phyloP scores from a whole-genome alignment of 306 rosid genomes.

The Astragalus glycyphyllos region DNA sequence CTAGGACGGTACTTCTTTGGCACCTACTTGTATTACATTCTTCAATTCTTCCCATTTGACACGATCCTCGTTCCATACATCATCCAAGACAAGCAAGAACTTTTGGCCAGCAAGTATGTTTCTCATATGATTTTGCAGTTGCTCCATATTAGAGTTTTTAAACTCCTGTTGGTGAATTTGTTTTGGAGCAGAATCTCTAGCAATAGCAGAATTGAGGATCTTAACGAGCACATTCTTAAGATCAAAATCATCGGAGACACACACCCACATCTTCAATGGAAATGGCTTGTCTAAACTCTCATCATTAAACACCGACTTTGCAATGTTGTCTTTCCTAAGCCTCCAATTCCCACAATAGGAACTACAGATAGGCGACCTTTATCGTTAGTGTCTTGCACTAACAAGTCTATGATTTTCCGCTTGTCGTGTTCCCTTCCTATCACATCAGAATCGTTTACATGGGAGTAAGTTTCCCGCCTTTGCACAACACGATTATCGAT shows the following conservation, averaged over 20 bases:
- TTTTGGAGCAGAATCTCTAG: not conserved
- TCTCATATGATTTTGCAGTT: not conserved
- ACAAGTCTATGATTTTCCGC: not conserved
- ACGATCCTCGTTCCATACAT: conserved; percentile 23
- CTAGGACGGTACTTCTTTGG: conserved; percentile 29
- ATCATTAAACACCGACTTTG: not conserved
- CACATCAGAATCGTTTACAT: not conserved
- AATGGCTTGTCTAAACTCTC: not conserved
- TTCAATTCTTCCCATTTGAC: conserved; percentile 16
- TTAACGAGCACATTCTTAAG: not conserved
- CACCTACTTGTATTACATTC: not conserved
- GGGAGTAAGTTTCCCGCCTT: not conserved
- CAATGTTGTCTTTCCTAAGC: conserved; percentile 41
- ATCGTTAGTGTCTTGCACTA: not conserved
- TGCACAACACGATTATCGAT: not conserved
- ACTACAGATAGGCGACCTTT: not conserved
- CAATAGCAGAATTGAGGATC: not conserved
- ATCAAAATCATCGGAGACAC: not conserved
- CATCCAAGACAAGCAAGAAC: conserved; percentile 12
- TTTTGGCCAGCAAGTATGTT: not conserved
- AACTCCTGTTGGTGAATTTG: not conserved
- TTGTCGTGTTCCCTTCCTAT: not conserved
- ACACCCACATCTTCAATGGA: conserved; percentile 13
- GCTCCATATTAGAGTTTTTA: not conserved
- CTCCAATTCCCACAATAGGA: conserved; percentile 40